These are phyloP conservation scores for Boletus bicolor DNA, from an alignment of 768 basidiomycete genomes.

Conservation along the genomic window DNA sequence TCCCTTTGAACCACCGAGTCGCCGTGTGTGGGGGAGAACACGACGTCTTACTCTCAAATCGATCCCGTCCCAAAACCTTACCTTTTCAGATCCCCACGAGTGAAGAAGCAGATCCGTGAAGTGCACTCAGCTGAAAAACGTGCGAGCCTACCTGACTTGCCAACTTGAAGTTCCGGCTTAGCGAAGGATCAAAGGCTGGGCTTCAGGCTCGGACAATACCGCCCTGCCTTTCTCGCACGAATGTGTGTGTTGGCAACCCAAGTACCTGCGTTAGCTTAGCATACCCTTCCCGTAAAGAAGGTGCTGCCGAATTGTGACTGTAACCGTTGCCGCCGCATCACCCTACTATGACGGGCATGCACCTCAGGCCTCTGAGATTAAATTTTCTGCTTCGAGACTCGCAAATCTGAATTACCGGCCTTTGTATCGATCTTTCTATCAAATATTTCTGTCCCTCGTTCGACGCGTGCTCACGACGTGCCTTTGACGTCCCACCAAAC, in stretches of 20 bases:
- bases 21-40: slow-evolving; percentile 22
- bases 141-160: slow-evolving; percentile 1
- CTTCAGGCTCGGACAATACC: slow-evolving; percentile 14
- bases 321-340: slow-evolving; percentile 18
- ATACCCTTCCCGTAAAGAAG: slow-evolving; percentile 16
- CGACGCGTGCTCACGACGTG: slow-evolving; percentile 5
- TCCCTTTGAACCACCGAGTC: slow-evolving; percentile 8
- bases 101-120: slow-evolving; percentile 10
- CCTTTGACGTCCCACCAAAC: slow-evolving; percentile 13
- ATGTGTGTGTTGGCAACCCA: slow-evolving; percentile 8
- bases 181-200: slow-evolving; percentile 11
- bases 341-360: slow-evolving; percentile 3
- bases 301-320: slow-evolving; percentile 13
- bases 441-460: slow-evolving; percentile 1
- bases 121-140: slow-evolving; percentile 7
- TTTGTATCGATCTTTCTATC: slow-evolving; percentile 17
- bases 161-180: slow-evolving; percentile 8
- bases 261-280: slow-evolving; percentile 16
- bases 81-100: slow-evolving; percentile 6
- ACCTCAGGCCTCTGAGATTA: slow-evolving; percentile 17
- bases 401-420: slow-evolving; percentile 20
- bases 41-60: slow-evolving; percentile 20
- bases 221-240: slow-evolving; percentile 16
- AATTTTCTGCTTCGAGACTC: slow-evolving; percentile 8
- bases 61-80: slow-evolving; percentile 9